phyloP scores from a whole-genome alignment of 2,329 filamentous ascomycete species.

The Fusarium avenaceum region DNA sequence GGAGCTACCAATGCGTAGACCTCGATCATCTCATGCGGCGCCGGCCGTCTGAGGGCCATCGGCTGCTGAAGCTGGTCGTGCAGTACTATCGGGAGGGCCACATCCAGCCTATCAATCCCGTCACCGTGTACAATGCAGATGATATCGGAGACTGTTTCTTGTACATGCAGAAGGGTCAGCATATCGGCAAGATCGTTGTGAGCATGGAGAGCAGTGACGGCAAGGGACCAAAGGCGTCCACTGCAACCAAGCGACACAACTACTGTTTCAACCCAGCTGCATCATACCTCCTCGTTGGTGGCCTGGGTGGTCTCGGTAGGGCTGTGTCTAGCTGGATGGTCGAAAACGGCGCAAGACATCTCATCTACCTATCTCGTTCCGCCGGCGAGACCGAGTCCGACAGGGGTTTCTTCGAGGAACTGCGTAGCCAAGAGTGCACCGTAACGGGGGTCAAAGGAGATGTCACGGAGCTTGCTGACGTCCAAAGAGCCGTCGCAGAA shows the following conservation, averaged over 20 bases:
- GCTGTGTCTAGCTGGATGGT: conserved; percentile 15
- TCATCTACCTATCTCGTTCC: conserved; percentile 17
- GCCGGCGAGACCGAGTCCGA: conserved; percentile 8
- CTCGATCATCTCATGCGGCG: conserved; percentile 7
- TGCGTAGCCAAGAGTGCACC: conserved; percentile 5
- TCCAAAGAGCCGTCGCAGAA: conserved; percentile 9
- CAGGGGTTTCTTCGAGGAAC: conserved; percentile 1
- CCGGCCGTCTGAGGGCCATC: conserved; percentile 7
- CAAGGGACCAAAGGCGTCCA: conserved; percentile 2
- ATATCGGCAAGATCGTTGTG: conserved; percentile 24
- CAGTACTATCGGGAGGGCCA: conserved; percentile 5
- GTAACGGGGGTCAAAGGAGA: conserved; percentile 3
- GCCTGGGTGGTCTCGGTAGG: conserved; percentile 19
- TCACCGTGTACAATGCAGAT: conserved; percentile 7
- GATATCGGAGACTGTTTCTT: conserved; percentile 14
- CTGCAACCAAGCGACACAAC: background rate
- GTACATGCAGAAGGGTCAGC: conserved; percentile 17
- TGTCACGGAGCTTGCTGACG: conserved; percentile 7
- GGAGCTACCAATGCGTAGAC: conserved; percentile 4
- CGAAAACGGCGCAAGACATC: conserved; percentile 13
- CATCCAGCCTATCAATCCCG: conserved; percentile 12
- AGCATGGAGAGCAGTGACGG: background rate
- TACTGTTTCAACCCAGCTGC: conserved; percentile 7
- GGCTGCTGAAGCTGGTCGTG: conserved; percentile 6
- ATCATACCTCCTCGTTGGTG: conserved; percentile 46